Evolutionary conservation across 1,284 basidiomycete genomes (phyloP), one percentile per base, ranked within the genome.

Genomic region (Kwoniella shivajii): DNA sequence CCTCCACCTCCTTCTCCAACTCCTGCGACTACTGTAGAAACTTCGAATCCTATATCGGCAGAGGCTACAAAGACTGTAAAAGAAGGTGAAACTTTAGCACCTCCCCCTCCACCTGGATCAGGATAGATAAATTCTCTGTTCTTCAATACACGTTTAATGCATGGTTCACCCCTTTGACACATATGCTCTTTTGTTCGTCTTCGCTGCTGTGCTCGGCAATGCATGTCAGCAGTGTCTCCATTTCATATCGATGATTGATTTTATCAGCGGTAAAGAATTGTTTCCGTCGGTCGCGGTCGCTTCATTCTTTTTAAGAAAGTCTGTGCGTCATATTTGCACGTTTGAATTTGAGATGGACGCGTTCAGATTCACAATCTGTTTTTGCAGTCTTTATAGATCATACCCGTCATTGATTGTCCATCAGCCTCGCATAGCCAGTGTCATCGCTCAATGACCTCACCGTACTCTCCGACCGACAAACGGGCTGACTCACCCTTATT

Each of bases 401-500:
- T n/a, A n/a, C n/a, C n/a, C n/a, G 34, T n/a, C 10, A 41, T 7
- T 22, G 38, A 9, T 22, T 6, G n/a, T 41, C n/a, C 38, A 6
- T 22, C 6, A 18, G 7, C 7, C 38, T 9, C 22, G 9, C 9
- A 9, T 14, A 18, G 44, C 44, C 16, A 18, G 7, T 22, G 16
- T 26, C 20, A 44, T 20, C 7, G 18, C 42, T 26, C 42, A 10
- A 42, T 42, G 41, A 22, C 16, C 42, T 42, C 38, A 10, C 37
- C 44, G 22, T 30, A 29, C 24, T 48, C 43, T n/a, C 46, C 45
- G 7, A 41, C 30, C 13, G 31, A 36, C 29, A 45, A 44, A 18
- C 34, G 56, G 6, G 13, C 46, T n/a, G 20, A 46, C 7, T 58
- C 56, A n/a, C 41, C 56, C 6, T 22, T 50, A 31, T 58, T 58